Evolutionary conservation across 2,329 filamentous ascomycete species (phyloP).

Genomic region (Knufia fluminis): DNA sequence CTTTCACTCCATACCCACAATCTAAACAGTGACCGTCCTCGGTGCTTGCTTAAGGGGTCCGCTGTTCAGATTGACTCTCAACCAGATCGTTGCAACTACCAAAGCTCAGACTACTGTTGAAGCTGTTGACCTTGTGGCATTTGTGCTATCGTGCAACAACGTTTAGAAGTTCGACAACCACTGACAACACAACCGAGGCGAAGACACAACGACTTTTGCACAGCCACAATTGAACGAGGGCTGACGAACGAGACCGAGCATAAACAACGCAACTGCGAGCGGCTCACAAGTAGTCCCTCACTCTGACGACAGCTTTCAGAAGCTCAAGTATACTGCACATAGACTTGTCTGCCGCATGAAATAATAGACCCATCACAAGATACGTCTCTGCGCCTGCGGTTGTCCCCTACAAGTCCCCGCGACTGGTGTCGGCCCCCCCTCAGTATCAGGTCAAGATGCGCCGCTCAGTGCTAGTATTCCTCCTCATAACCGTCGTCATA

Average conservation of each 20-base stretch:
- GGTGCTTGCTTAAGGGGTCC: background rate
- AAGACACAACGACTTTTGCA: too few species aligned
- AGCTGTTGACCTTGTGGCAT: too few species aligned
- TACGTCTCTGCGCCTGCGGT: background rate
- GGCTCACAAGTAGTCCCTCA: background rate
- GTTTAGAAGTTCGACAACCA: too few species aligned
- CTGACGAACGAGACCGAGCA: background rate
- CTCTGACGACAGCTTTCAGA: background rate
- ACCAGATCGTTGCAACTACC: background rate
- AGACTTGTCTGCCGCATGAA: background rate
- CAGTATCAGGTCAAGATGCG: conserved; percentile 47
- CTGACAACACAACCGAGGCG: too few species aligned
- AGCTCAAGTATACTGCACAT: background rate
- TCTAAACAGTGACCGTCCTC: background rate
- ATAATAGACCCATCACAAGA: background rate
- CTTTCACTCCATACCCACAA: background rate
- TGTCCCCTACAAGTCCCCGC: too few species aligned
- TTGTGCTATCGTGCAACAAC: too few species aligned
- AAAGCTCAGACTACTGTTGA: too few species aligned
- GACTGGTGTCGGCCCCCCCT: too few species aligned
- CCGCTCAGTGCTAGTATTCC: conserved; percentile 52
- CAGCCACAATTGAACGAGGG: too few species aligned
- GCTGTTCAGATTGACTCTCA: background rate
- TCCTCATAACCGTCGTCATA: conserved; percentile 55
- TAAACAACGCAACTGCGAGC: background rate